phyloP scores from a whole-genome alignment of 345 rosid species.

The Psidium guajava region DNA sequence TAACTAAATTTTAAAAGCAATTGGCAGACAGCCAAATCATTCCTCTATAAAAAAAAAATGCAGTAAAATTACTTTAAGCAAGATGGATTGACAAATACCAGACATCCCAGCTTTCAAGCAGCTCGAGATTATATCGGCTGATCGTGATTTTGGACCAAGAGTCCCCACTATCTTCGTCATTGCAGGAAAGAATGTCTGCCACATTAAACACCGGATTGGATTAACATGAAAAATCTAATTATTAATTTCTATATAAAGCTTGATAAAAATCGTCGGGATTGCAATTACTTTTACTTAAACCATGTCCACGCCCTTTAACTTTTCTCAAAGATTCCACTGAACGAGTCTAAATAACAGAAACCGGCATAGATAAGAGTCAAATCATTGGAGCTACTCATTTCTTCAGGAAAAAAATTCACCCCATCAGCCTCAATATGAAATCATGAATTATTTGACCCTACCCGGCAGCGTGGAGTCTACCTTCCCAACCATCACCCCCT shows the following conservation, averaged over 20 bases:
- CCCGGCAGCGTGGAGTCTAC: no score
- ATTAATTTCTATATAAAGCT: not conserved
- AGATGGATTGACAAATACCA: constrained; percentile 13
- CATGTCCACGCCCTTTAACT: not conserved
- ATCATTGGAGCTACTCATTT: not conserved
- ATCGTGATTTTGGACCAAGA: constrained; percentile 45
- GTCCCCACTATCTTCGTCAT: constrained; percentile 71
- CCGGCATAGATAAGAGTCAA: not conserved
- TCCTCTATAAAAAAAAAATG: not conserved
- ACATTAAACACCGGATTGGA: not conserved
- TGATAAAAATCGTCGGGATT: not conserved
- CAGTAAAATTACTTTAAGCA: not conserved
- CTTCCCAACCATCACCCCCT: no score
- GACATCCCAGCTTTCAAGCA: constrained; percentile 73
- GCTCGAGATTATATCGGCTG: constrained; percentile 32
- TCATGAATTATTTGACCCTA: not conserved
- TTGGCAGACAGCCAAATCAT: not conserved
- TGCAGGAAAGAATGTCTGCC: constrained; percentile 59
- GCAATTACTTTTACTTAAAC: not conserved
- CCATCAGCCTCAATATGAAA: not conserved
- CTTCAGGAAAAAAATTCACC: not conserved
- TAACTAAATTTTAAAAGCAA: not conserved
- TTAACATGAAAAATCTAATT: not conserved
- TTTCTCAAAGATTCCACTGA: not conserved
- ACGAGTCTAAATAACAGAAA: not conserved